Evolutionary conservation across 148 eudicot species (phyloP), one percentile per base, ranked within the genome.

Genomic region (Rhododendron ovatum): DNA sequence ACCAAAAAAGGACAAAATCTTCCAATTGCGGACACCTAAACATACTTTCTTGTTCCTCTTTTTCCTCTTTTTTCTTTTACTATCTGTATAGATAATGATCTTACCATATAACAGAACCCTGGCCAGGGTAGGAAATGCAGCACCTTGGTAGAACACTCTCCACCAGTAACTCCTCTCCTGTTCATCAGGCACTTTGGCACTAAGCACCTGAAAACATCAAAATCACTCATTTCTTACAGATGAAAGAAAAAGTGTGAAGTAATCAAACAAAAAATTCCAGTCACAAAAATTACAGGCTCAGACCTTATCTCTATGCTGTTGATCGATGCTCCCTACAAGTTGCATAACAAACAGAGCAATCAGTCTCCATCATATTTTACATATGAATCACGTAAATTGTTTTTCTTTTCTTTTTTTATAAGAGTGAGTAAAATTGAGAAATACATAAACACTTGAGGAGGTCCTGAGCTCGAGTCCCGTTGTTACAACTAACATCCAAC

Each of bases 21-120:
- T 15, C 2, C 7, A 71, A 71, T 30, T 71, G 20, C 30, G 35
- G 41, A 47, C 15, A 48, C 8, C 30, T 6, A 22, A 48, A 53
- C 39, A 48, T 8, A 20, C 18, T 80, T 80, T 6, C 26, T 51
- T 51, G 5, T 80, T 51, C 5, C 24, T 50, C 51, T 15, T 6
- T 20, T n/a, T 20, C 39, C 6, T 0, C 22, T 1, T 20, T 59
- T 5, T 4, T 53, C 63, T 2, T 81, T 33, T 35, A 8, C 7
- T 37, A 6, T 81, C 37, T 20, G 3, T 55, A 30, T 5, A 8
- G 41, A 82, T 63, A 17, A 71, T 50, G 35, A 83, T 5, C 63
- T 82, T 92, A 96, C 99, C 98, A 88, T 89, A 81, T 65, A 93
- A 88, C 90, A 96, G 84, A 89, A 93, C 88, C 84, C 94, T 90